phyloP scores from a whole-genome alignment of 768 basidiomycete species.

The Suillus spraguei region DNA sequence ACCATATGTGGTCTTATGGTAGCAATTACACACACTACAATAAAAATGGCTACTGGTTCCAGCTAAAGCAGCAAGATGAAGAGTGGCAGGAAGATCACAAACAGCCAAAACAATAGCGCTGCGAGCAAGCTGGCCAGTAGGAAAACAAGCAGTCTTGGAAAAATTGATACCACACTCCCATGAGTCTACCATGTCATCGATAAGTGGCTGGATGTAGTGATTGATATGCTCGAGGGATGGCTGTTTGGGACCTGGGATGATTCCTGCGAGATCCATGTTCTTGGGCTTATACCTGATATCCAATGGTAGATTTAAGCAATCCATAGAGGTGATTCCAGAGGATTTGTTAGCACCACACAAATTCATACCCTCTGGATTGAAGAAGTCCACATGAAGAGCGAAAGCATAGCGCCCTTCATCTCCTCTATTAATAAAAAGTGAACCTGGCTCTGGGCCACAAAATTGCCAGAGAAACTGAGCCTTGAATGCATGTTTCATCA shows the following conservation, averaged over 20 bases:
- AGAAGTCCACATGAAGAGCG: slow-evolving; percentile 17
- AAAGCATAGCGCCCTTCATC: slow-evolving; percentile 6
- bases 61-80: too few relatives aligned
- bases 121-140: slow-evolving; percentile 13
- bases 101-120: slow-evolving; percentile 21
- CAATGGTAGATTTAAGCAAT: too few relatives aligned
- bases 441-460: too few relatives aligned
- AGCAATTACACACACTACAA: too few relatives aligned
- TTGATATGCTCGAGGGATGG: too few relatives aligned
- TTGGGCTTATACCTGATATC: too few relatives aligned
- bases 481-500: slow-evolving; percentile 6
- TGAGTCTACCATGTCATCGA: slow-evolving; percentile 16
- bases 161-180: too few relatives aligned
- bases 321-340: neutral
- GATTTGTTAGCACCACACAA: neutral
- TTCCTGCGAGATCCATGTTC: too few relatives aligned
- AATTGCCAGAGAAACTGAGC: slow-evolving; percentile 22
- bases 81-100: neutral
- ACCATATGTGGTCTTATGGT: too few relatives aligned
- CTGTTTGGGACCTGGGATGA: too few relatives aligned
- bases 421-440: slow-evolving; percentile 16
- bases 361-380: neutral
- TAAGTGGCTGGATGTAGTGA: slow-evolving; percentile 14
- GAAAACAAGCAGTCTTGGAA: slow-evolving; percentile 14
- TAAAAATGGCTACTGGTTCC: too few relatives aligned